Conservation (phyloP, 495 filamentous ascomycete species). For the Xylaria castorea region DNA sequence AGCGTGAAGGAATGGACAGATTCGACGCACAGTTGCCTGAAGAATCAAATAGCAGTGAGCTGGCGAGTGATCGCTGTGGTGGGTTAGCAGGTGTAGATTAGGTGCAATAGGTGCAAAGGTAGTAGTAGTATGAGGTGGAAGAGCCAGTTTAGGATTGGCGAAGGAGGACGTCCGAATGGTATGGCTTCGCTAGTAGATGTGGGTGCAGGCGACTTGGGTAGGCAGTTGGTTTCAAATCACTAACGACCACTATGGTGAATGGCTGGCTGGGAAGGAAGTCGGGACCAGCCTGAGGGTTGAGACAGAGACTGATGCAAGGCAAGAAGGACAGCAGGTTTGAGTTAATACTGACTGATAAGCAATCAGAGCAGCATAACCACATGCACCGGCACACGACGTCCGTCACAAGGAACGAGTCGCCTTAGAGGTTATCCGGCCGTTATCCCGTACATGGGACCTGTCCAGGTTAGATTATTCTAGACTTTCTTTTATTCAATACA, state of each 20-base stretch:
- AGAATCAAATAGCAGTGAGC: slow-evolving; percentile 11
- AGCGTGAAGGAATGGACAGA: slow-evolving; percentile 19
- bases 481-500: neutral
- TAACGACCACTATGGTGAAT: neutral
- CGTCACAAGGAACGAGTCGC: neutral
- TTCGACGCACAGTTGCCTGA: neutral
- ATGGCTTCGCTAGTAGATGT: neutral
- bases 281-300: slow-evolving; percentile 10
- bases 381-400: neutral
- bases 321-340: neutral
- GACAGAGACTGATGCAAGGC: neutral
- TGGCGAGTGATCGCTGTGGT: neutral
- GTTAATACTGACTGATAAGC: neutral
- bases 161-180: neutral
- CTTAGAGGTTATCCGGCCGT: neutral
- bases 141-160: neutral
- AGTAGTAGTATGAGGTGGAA: neutral
- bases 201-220: neutral
- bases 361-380: neutral
- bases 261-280: slow-evolving; percentile 18
- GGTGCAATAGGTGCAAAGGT: slow-evolving; percentile 14
- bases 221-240: slow-evolving; percentile 15
- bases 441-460: neutral
- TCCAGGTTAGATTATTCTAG: too few species aligned
- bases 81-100: slow-evolving; percentile 1